Evolutionary conservation across 352 stramenopile species (phyloP).

Genomic region (Aphanomyces cochlioides): DNA sequence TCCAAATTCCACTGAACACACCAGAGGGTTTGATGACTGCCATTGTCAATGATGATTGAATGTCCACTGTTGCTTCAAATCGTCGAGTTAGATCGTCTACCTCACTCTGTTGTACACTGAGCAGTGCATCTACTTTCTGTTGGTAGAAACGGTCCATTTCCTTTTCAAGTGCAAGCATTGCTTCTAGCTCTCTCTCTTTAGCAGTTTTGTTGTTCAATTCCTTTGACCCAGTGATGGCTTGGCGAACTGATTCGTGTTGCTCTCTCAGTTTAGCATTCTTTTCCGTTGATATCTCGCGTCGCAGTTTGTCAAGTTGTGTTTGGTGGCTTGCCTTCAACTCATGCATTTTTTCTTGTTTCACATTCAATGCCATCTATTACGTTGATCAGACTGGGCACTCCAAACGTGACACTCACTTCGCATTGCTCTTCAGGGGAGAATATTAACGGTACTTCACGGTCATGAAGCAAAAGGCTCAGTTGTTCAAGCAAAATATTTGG

Average conservation of each 20-base stretch:
- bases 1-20: constrained; percentile 23
- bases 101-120: constrained; percentile 27
- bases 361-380: constrained; percentile 36
- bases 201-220: constrained; percentile 1
- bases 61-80: constrained; percentile 27
- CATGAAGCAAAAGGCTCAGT: constrained; percentile 47
- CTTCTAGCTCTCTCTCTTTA: not conserved
- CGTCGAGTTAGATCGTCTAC: constrained; percentile 19
- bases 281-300: not conserved
- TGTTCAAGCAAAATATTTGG: constrained; percentile 40
- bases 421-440: constrained; percentile 69
- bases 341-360: constrained; percentile 61
- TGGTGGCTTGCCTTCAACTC: constrained; percentile 42
- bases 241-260: not conserved
- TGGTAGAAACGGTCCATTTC: not conserved
- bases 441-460: constrained; percentile 53
- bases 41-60: constrained; percentile 13
- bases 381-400: not conserved
- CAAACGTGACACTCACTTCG: constrained; percentile 30
- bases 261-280: constrained; percentile 1
- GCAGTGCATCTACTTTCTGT: constrained; percentile 13
- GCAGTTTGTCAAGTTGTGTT: constrained; percentile 7
- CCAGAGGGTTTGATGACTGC: constrained; percentile 13
- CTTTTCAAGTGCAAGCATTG: constrained; percentile 9
- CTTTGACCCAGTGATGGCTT: not conserved